Conservation (phyloP, 2,329 filamentous ascomycete genomes). For the Metarhizium humberi region DNA sequence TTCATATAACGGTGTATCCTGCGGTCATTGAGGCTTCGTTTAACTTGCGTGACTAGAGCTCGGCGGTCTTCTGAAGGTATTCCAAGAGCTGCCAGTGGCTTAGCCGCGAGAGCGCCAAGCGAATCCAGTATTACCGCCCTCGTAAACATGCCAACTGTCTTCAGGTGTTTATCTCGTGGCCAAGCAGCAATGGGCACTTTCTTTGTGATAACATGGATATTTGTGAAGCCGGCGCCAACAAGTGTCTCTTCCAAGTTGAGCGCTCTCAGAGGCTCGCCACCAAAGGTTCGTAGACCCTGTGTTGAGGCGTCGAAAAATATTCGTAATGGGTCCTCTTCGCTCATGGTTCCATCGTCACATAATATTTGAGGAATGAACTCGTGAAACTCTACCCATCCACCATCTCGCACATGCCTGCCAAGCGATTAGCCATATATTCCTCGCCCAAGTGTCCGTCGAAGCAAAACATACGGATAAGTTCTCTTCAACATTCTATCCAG, state of each 20-base stretch:
- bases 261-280: slow-evolving; percentile 27
- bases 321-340: slow-evolving; percentile 26
- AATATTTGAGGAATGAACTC: slow-evolving; percentile 31
- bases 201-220: slow-evolving; percentile 31
- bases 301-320: slow-evolving; percentile 23
- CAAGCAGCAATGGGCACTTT: slow-evolving; percentile 38
- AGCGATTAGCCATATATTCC: slow-evolving; percentile 3
- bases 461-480: slow-evolving; percentile 20
- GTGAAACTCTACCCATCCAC: slow-evolving; percentile 44
- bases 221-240: slow-evolving; percentile 32
- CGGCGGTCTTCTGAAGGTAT: slow-evolving; percentile 24
- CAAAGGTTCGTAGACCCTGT: slow-evolving; percentile 24
- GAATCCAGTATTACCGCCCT: slow-evolving; percentile 30
- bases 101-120: slow-evolving; percentile 31
- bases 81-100: slow-evolving; percentile 30
- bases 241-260: slow-evolving; percentile 26
- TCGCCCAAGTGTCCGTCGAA: neutral
- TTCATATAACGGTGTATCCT: slow-evolving; percentile 33
- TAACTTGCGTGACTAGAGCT: slow-evolving; percentile 21
- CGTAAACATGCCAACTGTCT: slow-evolving; percentile 35
- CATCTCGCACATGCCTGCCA: slow-evolving; percentile 29
- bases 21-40: slow-evolving; percentile 23
- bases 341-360: slow-evolving; percentile 36
- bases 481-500: slow-evolving; percentile 34
- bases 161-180: slow-evolving; percentile 29